A percentile compares a stretch with the other conserved stretches of the same genome.
phyloP scores from a whole-genome alignment of 768 basidiomycete species.

The Neoboletus magnificus region DNA sequence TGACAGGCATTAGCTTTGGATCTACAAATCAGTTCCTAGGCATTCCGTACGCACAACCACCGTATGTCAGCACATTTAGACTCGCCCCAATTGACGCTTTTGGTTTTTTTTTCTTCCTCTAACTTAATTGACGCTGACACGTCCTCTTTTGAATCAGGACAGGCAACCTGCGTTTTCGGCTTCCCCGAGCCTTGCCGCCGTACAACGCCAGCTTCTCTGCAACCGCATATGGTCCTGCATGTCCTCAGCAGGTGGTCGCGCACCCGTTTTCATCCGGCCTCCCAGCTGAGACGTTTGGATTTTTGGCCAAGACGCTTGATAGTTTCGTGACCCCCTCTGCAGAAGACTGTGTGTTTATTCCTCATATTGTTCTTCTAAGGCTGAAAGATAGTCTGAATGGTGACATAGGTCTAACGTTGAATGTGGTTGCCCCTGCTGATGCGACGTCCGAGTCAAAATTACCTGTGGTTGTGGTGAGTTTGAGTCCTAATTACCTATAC shows the following conservation, averaged over 20 bases:
- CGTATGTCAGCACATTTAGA: constrained; percentile 24
- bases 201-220: constrained; percentile 8
- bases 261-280: constrained; percentile 14
- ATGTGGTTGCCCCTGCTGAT: constrained; percentile 45
- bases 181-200: constrained; percentile 3
- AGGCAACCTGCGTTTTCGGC: constrained; percentile 35
- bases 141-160: constrained; percentile 17
- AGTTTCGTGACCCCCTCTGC: constrained; percentile 28
- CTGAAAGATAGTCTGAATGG: background rate
- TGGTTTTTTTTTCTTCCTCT: background rate
- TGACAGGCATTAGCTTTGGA: constrained; percentile 26
- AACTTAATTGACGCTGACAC: background rate
- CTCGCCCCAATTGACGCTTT: background rate
- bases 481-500: no score
- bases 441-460: constrained; percentile 42
- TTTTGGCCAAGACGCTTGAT: constrained; percentile 29
- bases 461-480: constrained; percentile 53
- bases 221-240: constrained; percentile 5
- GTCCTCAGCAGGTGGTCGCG: constrained; percentile 2
- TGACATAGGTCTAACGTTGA: constrained; percentile 44
- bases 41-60: constrained; percentile 40
- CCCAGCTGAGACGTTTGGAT: constrained; percentile 14
- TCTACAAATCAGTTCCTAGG: constrained; percentile 34
- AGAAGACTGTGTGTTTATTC: constrained; percentile 45
- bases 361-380: no score